Percentiles rank a stretch among this genome's conserved stretches.
These are phyloP conservation scores for Zea mays DNA, from an alignment of 176 grass and related monocot genomes.

Conservation along the genomic window DNA sequence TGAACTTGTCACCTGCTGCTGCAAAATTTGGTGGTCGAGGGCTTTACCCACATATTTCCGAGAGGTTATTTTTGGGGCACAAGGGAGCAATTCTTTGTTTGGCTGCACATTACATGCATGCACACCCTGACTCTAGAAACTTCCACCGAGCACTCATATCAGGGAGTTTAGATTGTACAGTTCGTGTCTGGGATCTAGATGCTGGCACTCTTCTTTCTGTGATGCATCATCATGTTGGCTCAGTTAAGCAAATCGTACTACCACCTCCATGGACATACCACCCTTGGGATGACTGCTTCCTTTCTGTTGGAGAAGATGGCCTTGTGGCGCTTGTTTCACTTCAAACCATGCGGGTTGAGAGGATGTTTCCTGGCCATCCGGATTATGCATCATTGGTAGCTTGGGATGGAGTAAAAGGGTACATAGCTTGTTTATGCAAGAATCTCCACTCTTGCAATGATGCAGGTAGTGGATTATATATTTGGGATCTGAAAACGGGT, in stretches of 20 bases:
- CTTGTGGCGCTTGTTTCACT: constrained; percentile 88
- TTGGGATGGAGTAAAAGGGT: constrained; percentile 91
- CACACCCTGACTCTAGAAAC: constrained; percentile 36
- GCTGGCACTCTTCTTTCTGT: constrained; percentile 61
- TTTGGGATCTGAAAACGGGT: constrained; percentile 96
- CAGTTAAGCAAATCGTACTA: constrained; percentile 81
- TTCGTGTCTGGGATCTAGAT: constrained; percentile 83
- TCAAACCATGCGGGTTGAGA: constrained; percentile 81
- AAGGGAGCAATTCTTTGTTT: constrained; percentile 85
- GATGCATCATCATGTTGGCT: constrained; percentile 82
- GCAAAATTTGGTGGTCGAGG: constrained; percentile 57
- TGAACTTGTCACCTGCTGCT: constrained; percentile 52
- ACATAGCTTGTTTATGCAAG: constrained; percentile 86
- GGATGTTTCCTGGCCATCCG: constrained; percentile 90
- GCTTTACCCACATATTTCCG: constrained; percentile 73
- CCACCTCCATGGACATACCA: constrained; percentile 63
- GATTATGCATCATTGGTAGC: constrained; percentile 79
- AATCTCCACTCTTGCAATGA: constrained; percentile 63
- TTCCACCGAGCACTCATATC: constrained; percentile 70
- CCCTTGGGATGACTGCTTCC: constrained; percentile 88
- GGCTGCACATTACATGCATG: constrained; percentile 74
- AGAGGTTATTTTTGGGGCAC: constrained; percentile 80
- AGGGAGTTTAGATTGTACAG: constrained; percentile 73
- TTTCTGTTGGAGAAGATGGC: constrained; percentile 87
- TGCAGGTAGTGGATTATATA: constrained; percentile 62